Percentiles rank a stretch among this genome's conserved stretches.
Conservation (phyloP, 176 grass and related monocot genomes). For the Eleusine indica region DNA sequence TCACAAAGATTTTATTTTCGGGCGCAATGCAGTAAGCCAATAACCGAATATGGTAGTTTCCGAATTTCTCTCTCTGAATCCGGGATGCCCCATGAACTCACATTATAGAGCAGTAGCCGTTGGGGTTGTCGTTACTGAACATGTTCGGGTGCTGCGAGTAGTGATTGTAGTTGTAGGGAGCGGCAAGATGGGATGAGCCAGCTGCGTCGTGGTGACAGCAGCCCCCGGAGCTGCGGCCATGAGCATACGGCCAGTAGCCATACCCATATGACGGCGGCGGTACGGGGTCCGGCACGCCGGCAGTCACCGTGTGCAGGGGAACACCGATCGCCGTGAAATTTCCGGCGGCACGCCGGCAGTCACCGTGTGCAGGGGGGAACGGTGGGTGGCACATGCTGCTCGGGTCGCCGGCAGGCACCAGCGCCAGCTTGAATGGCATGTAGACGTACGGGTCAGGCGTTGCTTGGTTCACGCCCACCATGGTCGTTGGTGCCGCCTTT, state of each 20-base stretch:
- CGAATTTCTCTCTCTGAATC: too few relatives aligned
- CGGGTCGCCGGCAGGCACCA: not conserved
- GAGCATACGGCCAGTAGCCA: not conserved
- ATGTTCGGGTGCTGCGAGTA: too few relatives aligned
- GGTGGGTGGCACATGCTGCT: too few relatives aligned
- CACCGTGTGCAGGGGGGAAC: not conserved
- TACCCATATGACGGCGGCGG: not conserved
- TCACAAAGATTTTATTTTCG: too few relatives aligned
- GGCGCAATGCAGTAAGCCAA: too few relatives aligned
- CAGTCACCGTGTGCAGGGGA: not conserved
- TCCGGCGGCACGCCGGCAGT: not conserved
- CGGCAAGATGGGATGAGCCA: too few relatives aligned
- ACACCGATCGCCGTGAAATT: not conserved
- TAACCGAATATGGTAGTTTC: too few relatives aligned
- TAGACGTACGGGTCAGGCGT: not conserved
- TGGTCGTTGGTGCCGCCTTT: not conserved
- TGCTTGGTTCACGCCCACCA: not conserved
- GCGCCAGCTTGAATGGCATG: not conserved
- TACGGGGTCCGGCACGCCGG: not conserved
- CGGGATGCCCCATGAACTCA: too few relatives aligned
- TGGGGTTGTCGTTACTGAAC: too few relatives aligned
- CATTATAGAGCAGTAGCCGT: too few relatives aligned
- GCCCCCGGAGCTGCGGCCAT: not conserved
- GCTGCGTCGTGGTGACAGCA: not conserved
- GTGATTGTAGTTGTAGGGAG: too few relatives aligned